Evolutionary conservation across 495 filamentous ascomycete species (phyloP).

Genomic region (Lineolata rhizophorae): DNA sequence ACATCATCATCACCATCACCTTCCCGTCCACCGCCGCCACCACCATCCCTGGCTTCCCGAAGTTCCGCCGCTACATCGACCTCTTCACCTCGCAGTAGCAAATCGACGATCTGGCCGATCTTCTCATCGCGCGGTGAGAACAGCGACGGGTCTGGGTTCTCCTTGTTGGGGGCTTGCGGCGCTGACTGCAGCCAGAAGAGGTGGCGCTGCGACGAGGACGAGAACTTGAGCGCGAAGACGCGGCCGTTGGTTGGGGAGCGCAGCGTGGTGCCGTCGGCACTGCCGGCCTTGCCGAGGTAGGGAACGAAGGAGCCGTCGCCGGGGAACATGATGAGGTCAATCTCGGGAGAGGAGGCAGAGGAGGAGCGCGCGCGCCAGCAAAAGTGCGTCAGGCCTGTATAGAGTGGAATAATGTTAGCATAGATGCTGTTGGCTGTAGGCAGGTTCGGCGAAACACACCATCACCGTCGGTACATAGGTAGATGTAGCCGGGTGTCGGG

Average conservation of each 20-base stretch:
- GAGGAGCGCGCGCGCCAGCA: constrained; percentile 67
- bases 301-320: constrained; percentile 65
- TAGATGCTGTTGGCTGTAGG: constrained; percentile 22
- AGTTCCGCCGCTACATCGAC: constrained; percentile 54
- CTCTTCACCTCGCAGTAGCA: constrained; percentile 70
- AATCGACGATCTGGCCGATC: constrained; percentile 67
- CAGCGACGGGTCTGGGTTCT: constrained; percentile 45
- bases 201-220: constrained; percentile 73
- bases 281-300: constrained; percentile 26
- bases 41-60: no score
- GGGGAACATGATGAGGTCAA: constrained; percentile 83
- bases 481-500: constrained; percentile 65
- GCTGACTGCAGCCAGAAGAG: constrained; percentile 85
- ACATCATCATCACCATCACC: constrained; percentile 44
- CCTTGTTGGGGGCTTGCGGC: constrained; percentile 41
- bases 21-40: constrained; percentile 23
- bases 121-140: constrained; percentile 63
- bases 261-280: constrained; percentile 25
- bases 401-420: constrained; percentile 5
- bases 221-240: constrained; percentile 85
- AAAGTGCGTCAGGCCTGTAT: constrained; percentile 66
- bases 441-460: no score
- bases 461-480: constrained; percentile 79
- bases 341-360: constrained; percentile 41
- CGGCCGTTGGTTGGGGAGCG: constrained; percentile 59